Conservation (phyloP, 257 asterid genomes). For the Nicotiana benthamiana region DNA sequence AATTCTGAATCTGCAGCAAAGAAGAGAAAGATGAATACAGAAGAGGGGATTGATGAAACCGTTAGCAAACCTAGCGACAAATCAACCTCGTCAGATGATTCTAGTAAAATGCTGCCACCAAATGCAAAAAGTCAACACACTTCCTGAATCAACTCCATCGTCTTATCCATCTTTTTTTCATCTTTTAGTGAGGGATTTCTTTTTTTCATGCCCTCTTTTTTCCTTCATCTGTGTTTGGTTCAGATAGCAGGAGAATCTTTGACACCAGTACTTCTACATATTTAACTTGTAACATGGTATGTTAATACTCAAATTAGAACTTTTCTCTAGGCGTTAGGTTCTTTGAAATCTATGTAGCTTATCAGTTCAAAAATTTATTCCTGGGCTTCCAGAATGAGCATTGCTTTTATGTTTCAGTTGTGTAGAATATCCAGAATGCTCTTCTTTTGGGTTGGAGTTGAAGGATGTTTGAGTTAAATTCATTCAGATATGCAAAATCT, state of each 20-base stretch:
- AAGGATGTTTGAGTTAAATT: too few species aligned
- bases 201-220: not conserved
- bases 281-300: not conserved
- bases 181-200: not conserved
- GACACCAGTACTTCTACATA: not conserved
- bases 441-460: too few species aligned
- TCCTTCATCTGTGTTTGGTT: not conserved
- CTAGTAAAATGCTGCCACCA: conserved; percentile 19
- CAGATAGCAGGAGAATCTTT: not conserved
- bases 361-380: not conserved
- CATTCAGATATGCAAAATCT: too few species aligned
- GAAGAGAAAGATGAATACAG: conserved; percentile 55
- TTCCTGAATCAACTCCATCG: not conserved
- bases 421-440: too few species aligned
- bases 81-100: conserved; percentile 13
- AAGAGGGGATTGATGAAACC: conserved; percentile 32
- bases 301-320: not conserved
- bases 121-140: conserved; percentile 14
- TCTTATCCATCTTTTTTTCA: not conserved
- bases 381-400: too few species aligned
- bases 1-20: conserved; percentile 47
- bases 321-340: not conserved
- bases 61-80: conserved; percentile 18
- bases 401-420: too few species aligned
- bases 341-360: not conserved